These are phyloP conservation scores for Chlorella sp. DNA, from an alignment of 139 green algal genomes.

Conservation along the genomic window DNA sequence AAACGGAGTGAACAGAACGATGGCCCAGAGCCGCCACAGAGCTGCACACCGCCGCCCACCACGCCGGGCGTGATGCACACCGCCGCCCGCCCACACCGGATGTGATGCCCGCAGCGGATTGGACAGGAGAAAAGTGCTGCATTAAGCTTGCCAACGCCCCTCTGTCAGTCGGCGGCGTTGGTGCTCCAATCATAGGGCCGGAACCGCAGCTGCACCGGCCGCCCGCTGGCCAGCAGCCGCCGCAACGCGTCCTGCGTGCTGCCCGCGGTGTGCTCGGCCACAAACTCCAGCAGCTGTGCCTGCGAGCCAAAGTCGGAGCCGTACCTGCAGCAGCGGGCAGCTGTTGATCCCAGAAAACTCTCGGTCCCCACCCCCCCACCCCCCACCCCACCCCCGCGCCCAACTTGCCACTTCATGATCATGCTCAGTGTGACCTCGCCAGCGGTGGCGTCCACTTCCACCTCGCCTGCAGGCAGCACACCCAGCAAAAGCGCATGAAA, in stretches of 20 bases:
- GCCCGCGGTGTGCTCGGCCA: slow-evolving; percentile 50
- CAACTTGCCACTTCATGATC: slow-evolving; percentile 83
- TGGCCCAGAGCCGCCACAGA: too few species aligned
- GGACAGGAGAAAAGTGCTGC: too few species aligned
- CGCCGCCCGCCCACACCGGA: too few species aligned
- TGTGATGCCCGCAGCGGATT: too few species aligned
- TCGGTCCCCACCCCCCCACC: background rate
- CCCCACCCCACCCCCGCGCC: background rate
- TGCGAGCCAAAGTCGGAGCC: slow-evolving; percentile 74
- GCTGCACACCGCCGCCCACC: too few species aligned
- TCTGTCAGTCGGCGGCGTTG: slow-evolving; percentile 29
- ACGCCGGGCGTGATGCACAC: too few species aligned
- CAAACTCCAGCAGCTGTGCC: slow-evolving; percentile 53
- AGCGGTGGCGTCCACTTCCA: slow-evolving; percentile 55
- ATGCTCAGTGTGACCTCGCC: slow-evolving; percentile 71
- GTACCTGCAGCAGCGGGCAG: slow-evolving; percentile 47
- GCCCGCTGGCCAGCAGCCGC: slow-evolving; percentile 39
- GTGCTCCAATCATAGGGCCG: slow-evolving; percentile 34
- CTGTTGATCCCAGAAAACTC: background rate
- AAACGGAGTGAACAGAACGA: too few species aligned
- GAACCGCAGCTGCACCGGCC: slow-evolving; percentile 34
- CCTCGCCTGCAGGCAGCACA: slow-evolving; percentile 48
- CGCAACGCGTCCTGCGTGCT: slow-evolving; percentile 23
- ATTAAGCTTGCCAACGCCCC: background rate
- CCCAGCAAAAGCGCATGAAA: too few species aligned